Base-by-base conservation (phyloP, 805 yeast species). In the Wickerhamiella sergipiensis region DNA sequence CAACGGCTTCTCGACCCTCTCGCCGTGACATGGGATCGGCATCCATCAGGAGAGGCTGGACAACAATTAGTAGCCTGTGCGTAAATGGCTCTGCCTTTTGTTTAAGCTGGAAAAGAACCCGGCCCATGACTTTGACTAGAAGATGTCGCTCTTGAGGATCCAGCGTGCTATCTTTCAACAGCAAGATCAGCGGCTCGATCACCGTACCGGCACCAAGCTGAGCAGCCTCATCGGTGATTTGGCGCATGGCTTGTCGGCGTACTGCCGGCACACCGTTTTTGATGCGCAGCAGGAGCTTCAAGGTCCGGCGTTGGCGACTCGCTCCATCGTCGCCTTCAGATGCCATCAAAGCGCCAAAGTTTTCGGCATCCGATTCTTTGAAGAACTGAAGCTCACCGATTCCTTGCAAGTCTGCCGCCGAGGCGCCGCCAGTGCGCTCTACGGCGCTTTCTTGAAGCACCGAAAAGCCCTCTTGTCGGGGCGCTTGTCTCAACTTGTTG, bases 121-220 rank as follows among this genome's bases (percentile, higher is more conserved):
- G 69, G 38, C 81, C 86, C 13, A 85, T 67, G 8, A 85, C 76
- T 63, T 88, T 89, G 13, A 87, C 83, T 51, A 90, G 69, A 12
- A 87, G 64, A 67, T 86, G 94, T 17, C 95, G 74, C 64, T 90
- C 97, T 56, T 80, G 84, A 46, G 85, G 92, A 56, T 81, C 90
- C 24, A 88, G 66, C 3, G 76, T 65, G 40, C 79, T 79, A 54
- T 86, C 95, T 61, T 83, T 68, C 43, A 89, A 66, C 23, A 90
- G 65, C 0, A 96, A 95, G 15, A 89, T 68, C n/a, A 86, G 71
- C 53, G 78, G 80, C 51, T 78, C 76, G 58, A 89, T 81, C 15
- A 89, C 64, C 0, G 79, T 61, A 46, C 77, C 74, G 0, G 95
- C 82, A 0, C 95, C 96, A 58, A 80, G 77, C 13, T 66, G 69